Evolutionary conservation across 1,284 basidiomycete genomes (phyloP).

Genomic region (Marasmius oreades): DNA sequence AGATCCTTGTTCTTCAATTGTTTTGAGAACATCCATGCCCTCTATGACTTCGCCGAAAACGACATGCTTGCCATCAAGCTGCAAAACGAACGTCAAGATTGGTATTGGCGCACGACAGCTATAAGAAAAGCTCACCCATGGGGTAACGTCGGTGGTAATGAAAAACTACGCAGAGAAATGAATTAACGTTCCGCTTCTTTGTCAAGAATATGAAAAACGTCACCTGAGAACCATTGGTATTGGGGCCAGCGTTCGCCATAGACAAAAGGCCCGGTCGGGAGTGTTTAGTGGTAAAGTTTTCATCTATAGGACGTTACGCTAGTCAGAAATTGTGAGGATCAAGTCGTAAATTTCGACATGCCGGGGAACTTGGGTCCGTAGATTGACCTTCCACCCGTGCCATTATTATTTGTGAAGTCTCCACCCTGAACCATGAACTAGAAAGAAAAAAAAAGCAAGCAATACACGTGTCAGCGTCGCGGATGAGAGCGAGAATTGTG

Average conservation of each 20-base stretch:
- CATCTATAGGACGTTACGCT: constrained; percentile 48
- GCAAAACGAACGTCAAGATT: no score
- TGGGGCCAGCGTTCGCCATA: constrained; percentile 83
- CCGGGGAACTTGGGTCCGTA: constrained; percentile 83
- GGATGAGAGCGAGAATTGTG: no score
- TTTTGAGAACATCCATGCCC: constrained; percentile 54
- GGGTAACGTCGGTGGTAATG: constrained; percentile 73
- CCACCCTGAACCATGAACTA: constrained; percentile 60
- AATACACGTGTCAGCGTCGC: no score
- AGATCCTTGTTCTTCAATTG: constrained; percentile 60
- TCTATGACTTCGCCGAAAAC: constrained; percentile 78
- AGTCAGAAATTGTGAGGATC: not conserved
- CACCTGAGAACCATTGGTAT: constrained; percentile 56
- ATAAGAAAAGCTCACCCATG: constrained; percentile 32
- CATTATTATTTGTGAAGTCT: constrained; percentile 71
- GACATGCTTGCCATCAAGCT: constrained; percentile 79
- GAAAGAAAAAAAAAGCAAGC: not conserved
- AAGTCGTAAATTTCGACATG: constrained; percentile 20
- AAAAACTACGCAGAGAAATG: no score
- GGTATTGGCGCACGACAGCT: no score
- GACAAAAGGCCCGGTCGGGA: constrained; percentile 80
- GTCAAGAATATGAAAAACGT: no score
- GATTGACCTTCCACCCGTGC: constrained; percentile 91
- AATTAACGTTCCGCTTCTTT: no score
- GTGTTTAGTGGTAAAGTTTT: constrained; percentile 84